Evolutionary conservation across 192 early-diverging fungal genomes (phyloP), one percentile per base, ranked within the genome.

Genomic region (Entomortierella beljakovae): DNA sequence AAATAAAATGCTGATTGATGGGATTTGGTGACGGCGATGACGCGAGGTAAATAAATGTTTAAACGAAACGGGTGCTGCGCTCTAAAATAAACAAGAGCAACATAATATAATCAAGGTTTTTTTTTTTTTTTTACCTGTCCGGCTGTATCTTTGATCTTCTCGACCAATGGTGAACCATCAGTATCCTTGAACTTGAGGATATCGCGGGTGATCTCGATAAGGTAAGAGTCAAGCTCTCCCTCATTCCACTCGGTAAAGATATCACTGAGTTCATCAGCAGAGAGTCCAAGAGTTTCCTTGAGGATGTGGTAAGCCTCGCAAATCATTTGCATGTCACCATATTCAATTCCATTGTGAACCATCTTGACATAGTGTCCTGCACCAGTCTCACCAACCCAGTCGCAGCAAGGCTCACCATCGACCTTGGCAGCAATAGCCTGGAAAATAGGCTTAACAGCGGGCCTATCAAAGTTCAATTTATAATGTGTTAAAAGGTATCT

Each of bases 321-420:
- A 67, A 99, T 94, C 85, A 99, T 92, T 87, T 99, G 97, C 97
- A 99, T 99, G 85, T 99, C 97, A 73, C 97, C 97, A 82, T 99
- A 99, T 86, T 99, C 97, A 70, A 99, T 99, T 80, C 96, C 96
- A 84, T 99, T 99, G 91, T 99, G 96, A 57, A 99, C 96, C 97
- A 99, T 98, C 91, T 99, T 99, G 88, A 99, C 96, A 85, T 97
- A 99, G 90, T 99, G 96, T 48, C 96, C 97, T 29, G 97, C 93
- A 28, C 97, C 97, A 54, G 91, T 91, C 75, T 97, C 96, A 72
- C 97, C 97, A 69, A 99, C 97, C 96, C 96, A 98, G 87, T 99
- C 97, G 81, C 97, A 99, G 90, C 97, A 99, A 31, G 97, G 91
- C 68, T 94, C 92, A 35, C 91, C 91, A 82, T 88, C 88, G 34